Evolutionary conservation across 2,329 filamentous ascomycete species (phyloP).

Genomic region (Aspergillus tanneri): DNA sequence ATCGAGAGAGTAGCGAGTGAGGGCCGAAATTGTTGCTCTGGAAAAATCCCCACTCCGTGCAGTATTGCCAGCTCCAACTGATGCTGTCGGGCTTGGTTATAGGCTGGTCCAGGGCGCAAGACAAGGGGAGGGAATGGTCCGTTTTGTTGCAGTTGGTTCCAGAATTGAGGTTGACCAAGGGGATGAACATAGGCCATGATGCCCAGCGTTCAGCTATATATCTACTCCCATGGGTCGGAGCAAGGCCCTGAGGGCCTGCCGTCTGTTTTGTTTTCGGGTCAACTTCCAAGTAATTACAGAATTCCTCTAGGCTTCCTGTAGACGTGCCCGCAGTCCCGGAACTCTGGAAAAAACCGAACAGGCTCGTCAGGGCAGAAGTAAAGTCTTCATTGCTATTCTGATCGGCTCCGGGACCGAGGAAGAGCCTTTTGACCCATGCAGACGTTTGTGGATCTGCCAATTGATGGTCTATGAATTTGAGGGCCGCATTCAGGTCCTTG

Average conservation of each 20-base stretch:
- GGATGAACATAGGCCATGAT: constrained; percentile 38
- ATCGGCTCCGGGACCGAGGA: constrained; percentile 50
- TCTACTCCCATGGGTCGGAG: constrained; percentile 41
- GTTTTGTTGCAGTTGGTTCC: constrained; percentile 43
- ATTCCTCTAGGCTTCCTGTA: constrained; percentile 34
- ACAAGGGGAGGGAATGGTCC: constrained; percentile 19
- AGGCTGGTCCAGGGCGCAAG: constrained; percentile 41
- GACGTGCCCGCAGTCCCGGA: constrained; percentile 43
- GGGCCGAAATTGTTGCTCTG: constrained; percentile 51
- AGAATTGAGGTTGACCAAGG: constrained; percentile 41
- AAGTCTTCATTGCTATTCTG: constrained; percentile 50
- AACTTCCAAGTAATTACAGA: constrained; percentile 51
- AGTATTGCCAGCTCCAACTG: constrained; percentile 54
- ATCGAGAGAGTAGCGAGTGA: constrained; percentile 49
- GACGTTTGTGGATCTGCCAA: constrained; percentile 39
- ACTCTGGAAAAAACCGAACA: constrained; percentile 47
- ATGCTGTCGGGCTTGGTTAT: constrained; percentile 41
- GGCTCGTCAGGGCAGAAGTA: constrained; percentile 42
- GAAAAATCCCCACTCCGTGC: constrained; percentile 54
- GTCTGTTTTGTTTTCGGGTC: constrained; percentile 39
- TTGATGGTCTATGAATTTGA: constrained; percentile 51
- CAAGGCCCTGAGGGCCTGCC: constrained; percentile 44
- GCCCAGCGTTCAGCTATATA: constrained; percentile 46
- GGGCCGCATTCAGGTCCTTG: constrained; percentile 49
- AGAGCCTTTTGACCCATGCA: constrained; percentile 47